Percentiles rank a stretch among this genome's conserved stretches.
Conservation (phyloP, 306 rosid species). For the Sicyos baderoa region DNA sequence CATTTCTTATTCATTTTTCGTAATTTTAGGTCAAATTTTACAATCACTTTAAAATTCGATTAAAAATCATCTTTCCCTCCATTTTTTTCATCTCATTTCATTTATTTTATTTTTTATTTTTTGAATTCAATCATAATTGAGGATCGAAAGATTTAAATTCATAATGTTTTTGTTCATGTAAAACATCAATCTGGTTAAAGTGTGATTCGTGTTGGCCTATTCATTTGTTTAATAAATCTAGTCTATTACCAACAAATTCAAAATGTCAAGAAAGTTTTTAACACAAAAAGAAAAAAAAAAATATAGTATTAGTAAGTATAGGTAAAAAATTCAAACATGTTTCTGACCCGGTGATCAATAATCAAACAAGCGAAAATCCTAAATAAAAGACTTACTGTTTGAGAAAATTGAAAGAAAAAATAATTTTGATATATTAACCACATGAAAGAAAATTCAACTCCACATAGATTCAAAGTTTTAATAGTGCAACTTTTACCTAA, state of each 20-base stretch:
- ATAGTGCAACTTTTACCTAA: neutral
- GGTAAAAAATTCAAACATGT: neutral
- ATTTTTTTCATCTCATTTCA: neutral
- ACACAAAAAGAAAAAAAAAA: too few relatives aligned
- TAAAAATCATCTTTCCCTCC: neutral
- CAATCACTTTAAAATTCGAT: too few relatives aligned
- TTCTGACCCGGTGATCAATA: neutral
- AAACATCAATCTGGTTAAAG: too few relatives aligned
- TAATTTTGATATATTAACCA: neutral
- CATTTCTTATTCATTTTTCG: too few relatives aligned
- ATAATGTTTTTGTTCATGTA: too few relatives aligned
- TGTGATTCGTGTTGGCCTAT: neutral
- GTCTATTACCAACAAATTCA: neutral
- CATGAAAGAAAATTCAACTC: neutral
- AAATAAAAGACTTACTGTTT: neutral
- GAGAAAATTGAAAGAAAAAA: neutral
- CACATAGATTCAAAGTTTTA: neutral
- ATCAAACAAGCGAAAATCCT: too few relatives aligned
- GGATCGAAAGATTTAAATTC: too few relatives aligned
- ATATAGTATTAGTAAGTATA: neutral
- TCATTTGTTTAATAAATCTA: neutral
- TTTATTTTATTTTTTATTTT: too few relatives aligned
- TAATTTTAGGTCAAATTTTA: too few relatives aligned
- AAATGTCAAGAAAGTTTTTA: too few relatives aligned
- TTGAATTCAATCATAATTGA: too few relatives aligned